Percentiles rank a stretch among this genome's conserved stretches.
These are phyloP conservation scores for Salix brachista DNA, from an alignment of 345 rosid species.

Conservation along the genomic window DNA sequence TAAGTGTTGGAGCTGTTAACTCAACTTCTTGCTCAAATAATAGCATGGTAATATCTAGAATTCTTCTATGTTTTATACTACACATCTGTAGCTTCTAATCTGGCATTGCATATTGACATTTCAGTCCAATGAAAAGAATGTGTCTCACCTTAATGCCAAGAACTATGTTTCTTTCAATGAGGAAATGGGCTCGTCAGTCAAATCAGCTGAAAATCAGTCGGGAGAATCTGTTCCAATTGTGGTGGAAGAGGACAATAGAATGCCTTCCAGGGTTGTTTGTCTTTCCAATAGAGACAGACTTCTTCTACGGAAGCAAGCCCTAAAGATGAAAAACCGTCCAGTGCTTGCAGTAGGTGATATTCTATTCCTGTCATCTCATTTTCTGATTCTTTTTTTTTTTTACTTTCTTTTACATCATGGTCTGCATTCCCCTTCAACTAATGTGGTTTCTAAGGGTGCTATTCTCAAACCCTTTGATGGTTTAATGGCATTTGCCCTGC, in stretches of 20 bases:
- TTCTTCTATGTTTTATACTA: slow-evolving; percentile 15
- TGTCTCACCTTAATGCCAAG: slow-evolving; percentile 18
- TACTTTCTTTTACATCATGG: neutral
- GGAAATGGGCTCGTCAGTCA: slow-evolving; percentile 21
- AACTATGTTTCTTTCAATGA: slow-evolving; percentile 16
- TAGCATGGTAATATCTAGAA: slow-evolving; percentile 29
- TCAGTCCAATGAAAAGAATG: slow-evolving; percentile 30
- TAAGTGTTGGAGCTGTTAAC: slow-evolving; percentile 18
- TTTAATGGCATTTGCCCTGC: no score
- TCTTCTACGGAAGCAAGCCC: slow-evolving; percentile 84
- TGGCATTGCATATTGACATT: slow-evolving; percentile 4
- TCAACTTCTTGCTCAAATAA: slow-evolving; percentile 29
- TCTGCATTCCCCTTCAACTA: neutral
- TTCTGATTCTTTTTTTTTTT: neutral
- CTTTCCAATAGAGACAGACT: slow-evolving; percentile 89
- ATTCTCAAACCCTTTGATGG: neutral
- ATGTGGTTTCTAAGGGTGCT: neutral
- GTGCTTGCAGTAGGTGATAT: slow-evolving; percentile 76
- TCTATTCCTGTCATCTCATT: neutral
- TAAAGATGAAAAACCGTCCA: slow-evolving; percentile 75
- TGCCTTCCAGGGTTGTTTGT: slow-evolving; percentile 25
- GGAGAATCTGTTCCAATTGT: slow-evolving; percentile 19
- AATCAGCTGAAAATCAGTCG: slow-evolving; percentile 24
- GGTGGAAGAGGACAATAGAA: slow-evolving; percentile 25
- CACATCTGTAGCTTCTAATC: slow-evolving; percentile 8